Evolutionary conservation across 306 rosid genomes (phyloP).

Genomic region (Chamaecrista fasciculata): DNA sequence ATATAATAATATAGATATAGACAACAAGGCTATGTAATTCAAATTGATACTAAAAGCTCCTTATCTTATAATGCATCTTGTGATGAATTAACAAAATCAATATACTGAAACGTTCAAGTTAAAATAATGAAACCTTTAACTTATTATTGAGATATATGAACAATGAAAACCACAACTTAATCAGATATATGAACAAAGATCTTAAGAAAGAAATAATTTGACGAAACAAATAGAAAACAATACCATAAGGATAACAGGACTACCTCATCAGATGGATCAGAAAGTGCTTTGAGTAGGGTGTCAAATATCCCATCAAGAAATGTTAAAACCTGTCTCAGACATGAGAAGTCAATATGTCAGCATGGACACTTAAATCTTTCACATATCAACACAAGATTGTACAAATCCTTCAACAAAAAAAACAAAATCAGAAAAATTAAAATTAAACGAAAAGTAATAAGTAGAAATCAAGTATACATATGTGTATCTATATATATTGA

Average conservation of each 20-base stretch:
- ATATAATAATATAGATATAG: no score
- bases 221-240: not conserved
- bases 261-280: conserved; percentile 91
- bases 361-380: conserved; percentile 6
- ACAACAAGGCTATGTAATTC: no score
- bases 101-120: not conserved
- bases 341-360: conserved; percentile 22
- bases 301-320: conserved; percentile 75
- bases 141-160: not conserved
- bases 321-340: conserved; percentile 64
- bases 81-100: not conserved
- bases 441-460: no score
- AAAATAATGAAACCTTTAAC: not conserved
- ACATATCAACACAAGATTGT: not conserved
- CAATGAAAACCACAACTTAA: not conserved
- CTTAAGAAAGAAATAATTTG: conserved; percentile 4
- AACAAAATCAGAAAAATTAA: no score
- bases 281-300: conserved; percentile 75
- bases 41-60: no score
- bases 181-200: not conserved
- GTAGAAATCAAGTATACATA: no score
- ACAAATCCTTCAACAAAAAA: conserved; percentile 3
- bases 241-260: conserved; percentile 23
- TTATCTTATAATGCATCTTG: not conserved
- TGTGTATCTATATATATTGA: no score